These are phyloP conservation scores for Tulasnella calospora DNA, from an alignment of 768 basidiomycete species.

Conservation along the genomic window DNA sequence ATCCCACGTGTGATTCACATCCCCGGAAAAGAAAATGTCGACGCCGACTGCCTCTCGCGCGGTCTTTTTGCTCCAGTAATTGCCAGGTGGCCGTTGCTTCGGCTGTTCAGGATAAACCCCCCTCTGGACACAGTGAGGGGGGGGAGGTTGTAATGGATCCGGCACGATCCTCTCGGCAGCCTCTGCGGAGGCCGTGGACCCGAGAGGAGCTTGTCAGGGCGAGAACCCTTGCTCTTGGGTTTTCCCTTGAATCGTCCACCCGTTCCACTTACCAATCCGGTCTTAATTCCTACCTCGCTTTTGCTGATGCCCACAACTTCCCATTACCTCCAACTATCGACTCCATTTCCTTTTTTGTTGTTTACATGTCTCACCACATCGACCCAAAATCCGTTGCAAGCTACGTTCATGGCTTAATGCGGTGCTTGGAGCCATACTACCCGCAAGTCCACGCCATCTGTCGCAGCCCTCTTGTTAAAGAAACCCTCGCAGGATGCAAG, in stretches of 20 bases:
- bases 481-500: constrained; percentile 19
- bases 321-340: constrained; percentile 20
- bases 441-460: not conserved
- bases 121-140: constrained; percentile 13
- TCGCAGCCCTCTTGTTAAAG: not conserved
- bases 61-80: not conserved
- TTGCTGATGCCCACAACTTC: constrained; percentile 22
- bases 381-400: constrained; percentile 15
- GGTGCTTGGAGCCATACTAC: constrained; percentile 10
- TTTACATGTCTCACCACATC: constrained; percentile 24
- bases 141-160: constrained; percentile 28
- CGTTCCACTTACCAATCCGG: constrained; percentile 30
- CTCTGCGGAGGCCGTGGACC: constrained; percentile 37
- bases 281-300: constrained; percentile 25
- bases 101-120: not conserved
- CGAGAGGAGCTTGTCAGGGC: constrained; percentile 36
- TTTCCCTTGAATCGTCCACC: constrained; percentile 34
- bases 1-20: constrained; percentile 33
- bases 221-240: constrained; percentile 37
- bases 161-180: constrained; percentile 34
- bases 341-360: constrained; percentile 24
- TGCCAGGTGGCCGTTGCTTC: not conserved
- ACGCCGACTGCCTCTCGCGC: constrained; percentile 31
- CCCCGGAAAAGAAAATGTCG: constrained; percentile 28
- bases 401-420: constrained; percentile 24